Evolutionary conservation across 2,329 filamentous ascomycete genomes (phyloP).

Genomic region (Bisporella sp.): DNA sequence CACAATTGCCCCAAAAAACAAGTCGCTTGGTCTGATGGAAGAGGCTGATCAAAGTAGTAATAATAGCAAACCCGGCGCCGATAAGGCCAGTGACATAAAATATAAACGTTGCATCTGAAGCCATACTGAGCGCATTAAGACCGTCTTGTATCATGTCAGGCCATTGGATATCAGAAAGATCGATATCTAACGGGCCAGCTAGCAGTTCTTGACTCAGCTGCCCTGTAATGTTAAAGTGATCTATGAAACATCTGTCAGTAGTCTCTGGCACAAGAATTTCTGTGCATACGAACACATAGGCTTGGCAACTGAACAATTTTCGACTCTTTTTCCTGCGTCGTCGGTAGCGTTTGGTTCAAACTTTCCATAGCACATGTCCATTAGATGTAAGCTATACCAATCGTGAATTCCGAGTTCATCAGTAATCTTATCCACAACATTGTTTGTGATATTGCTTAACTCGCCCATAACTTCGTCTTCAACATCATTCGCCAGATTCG

Average conservation of each 20-base stretch:
- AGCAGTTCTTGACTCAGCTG: not conserved
- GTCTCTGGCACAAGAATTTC: not conserved
- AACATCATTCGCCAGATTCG: slow-evolving; percentile 27
- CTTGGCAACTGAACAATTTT: not conserved
- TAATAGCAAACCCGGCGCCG: not conserved
- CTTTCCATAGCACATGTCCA: not conserved
- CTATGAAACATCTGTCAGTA: not conserved
- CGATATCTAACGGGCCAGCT: not conserved
- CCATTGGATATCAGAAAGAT: not conserved
- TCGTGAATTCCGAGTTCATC: not conserved
- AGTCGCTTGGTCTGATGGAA: not conserved
- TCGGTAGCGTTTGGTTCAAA: not conserved
- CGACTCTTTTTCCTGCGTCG: not conserved
- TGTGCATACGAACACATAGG: not conserved
- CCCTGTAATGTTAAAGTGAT: not conserved
- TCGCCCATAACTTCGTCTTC: not conserved
- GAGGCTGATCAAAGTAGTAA: not conserved
- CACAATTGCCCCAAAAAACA: not conserved
- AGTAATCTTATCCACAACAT: not conserved
- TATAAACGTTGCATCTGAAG: not conserved
- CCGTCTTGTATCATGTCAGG: not conserved
- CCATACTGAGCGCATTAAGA: not conserved
- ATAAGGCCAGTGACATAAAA: not conserved
- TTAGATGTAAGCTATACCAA: not conserved
- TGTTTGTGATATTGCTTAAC: not conserved